phyloP scores from a whole-genome alignment of 164 flowering plant genomes.

The Pachysandra terminalis region DNA sequence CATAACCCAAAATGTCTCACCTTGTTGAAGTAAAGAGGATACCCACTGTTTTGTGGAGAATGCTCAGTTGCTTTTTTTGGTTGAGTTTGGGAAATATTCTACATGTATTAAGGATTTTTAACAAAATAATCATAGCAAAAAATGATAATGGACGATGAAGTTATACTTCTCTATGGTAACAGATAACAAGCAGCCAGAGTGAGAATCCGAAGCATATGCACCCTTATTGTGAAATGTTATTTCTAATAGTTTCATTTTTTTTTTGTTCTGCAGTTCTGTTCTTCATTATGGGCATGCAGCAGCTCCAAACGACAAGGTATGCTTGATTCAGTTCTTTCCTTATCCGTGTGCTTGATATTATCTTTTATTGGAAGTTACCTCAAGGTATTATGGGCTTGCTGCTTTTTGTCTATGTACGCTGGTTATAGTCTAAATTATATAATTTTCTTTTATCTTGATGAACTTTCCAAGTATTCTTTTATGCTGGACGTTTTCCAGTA shows the following conservation, averaged over 20 bases:
- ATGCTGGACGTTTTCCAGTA: not conserved
- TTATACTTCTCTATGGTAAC: not conserved
- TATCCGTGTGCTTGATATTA: not conserved
- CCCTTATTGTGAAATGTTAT: not conserved
- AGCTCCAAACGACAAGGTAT: conserved; percentile 93
- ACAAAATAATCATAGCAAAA: no score
- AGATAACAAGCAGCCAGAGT: not conserved
- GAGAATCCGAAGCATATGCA: not conserved
- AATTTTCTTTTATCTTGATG: not conserved
- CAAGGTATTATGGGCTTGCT: not conserved
- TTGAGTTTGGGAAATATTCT: no score
- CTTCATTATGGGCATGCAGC: conserved; percentile 99
- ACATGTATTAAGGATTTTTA: no score
- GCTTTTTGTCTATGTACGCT: not conserved
- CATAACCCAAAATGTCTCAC: not conserved
- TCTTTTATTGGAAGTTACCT: not conserved
- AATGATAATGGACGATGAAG: not conserved
- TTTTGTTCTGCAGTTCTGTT: conserved; percentile 54
- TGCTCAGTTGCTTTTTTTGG: not conserved
- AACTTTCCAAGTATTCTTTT: not conserved
- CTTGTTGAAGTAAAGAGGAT: not conserved
- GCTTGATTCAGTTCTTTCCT: conserved; percentile 3
- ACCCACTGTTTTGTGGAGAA: not conserved
- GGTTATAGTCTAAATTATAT: not conserved
- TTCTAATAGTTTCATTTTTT: not conserved